Evolutionary conservation across 2,329 filamentous ascomycete genomes (phyloP), one percentile per base, ranked within the genome.

Genomic region (Tolypocladium tundrense): DNA sequence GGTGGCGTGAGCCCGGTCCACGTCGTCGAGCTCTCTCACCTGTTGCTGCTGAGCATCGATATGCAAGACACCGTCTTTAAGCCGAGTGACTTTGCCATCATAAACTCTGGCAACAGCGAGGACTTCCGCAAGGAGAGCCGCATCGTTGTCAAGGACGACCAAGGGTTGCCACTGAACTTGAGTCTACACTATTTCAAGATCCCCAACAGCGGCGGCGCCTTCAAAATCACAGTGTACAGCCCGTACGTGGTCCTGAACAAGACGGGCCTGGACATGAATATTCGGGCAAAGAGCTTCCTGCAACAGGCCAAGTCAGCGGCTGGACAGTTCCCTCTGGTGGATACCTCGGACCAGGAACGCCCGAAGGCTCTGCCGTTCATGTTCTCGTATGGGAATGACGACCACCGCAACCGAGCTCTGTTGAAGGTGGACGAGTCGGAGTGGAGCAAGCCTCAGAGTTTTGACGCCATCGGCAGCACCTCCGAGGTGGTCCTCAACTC

Each of bases 401-500:
- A 99, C 67, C 88, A 90, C 65, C 90, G 91, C 65, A 99, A 99
- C 70, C 86, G 94, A 63, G 91, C 91, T 8, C 77, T 96, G 51
- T 77, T 99, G 60, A 95, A 90, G 73, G 84, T 97, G 45, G 91
- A 88, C 6, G 88, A 95, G 57, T 97, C 94, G 1, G 84, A 87
- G 60, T 99, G 94, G 95, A 97, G 94, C 75, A 96, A 94, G 69
- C 91, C 93, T 0, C 93, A 97, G 70, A 97, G 91, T 80, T 96
- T 99, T 66, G 95, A 99, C 68, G 94, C 94, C 24, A 94, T 99
- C 62, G 94, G 94, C 39, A 97, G 93, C 67, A 91, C 88, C 0
- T 88, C 91, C 19, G 92, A 97, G 65, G 89, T 96, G 41, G 83
- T 94, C 40, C 79, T 99, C 40, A 88, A 88, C 54, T 90, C 91